Percentiles rank a stretch among this genome's conserved stretches.
phyloP scores from a whole-genome alignment of 2,329 filamentous ascomycete species.

The Colletotrichum eleusines region DNA sequence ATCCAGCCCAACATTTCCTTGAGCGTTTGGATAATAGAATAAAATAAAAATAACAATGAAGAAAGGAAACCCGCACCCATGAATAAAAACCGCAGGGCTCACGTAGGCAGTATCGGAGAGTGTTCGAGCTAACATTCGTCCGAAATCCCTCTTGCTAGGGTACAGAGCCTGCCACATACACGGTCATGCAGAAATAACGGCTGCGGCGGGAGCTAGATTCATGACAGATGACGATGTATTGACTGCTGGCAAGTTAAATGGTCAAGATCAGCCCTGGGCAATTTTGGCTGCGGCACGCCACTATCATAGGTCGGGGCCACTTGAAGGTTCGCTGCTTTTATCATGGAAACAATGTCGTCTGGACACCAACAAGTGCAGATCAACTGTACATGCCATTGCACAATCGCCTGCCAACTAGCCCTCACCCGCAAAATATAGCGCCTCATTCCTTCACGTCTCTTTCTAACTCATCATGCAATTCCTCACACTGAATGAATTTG shows the following conservation, averaged over 20 bases:
- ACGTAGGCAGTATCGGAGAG: not conserved
- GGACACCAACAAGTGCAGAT: conserved; percentile 11
- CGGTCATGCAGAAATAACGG: conserved; percentile 43
- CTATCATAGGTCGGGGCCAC: conserved; percentile 2
- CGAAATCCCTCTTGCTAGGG: conserved; percentile 3
- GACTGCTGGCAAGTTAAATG: too few species aligned
- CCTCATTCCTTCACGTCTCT: not conserved
- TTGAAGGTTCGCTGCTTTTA: conserved; percentile 3
- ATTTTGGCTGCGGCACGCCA: not conserved
- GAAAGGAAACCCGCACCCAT: not conserved
- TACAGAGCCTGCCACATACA: conserved; percentile 43
- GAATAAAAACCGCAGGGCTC: not conserved
- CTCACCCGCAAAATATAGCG: not conserved
- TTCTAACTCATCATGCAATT: not conserved
- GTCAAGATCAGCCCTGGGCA: not conserved
- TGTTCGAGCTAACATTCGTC: conserved; percentile 33
- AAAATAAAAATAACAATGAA: too few species aligned
- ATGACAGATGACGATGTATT: conserved; percentile 3
- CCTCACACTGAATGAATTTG: not conserved
- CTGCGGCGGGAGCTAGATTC: conserved; percentile 9
- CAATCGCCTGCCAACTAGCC: not conserved
- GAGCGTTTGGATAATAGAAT: too few species aligned
- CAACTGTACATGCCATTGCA: conserved; percentile 7
- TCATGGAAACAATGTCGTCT: not conserved
- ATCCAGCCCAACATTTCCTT: not conserved